Evolutionary conservation across 1,284 basidiomycete species (phyloP).

Genomic region (Quambalaria eucalypti): DNA sequence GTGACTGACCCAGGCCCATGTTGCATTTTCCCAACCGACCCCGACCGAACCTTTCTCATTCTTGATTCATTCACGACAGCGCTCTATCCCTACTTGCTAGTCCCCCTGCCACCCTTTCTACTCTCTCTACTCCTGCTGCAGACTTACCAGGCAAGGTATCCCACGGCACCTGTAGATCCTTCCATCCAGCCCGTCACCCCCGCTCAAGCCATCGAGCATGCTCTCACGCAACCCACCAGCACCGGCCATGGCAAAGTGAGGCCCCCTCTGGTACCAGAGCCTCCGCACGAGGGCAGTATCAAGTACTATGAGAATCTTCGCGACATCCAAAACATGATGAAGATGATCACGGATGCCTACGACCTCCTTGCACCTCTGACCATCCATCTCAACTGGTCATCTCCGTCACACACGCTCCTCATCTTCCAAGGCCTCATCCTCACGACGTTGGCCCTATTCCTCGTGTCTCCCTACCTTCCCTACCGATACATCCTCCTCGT

Average conservation of each 20-base stretch:
- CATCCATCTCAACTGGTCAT: conserved; percentile 46
- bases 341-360: conserved; percentile 42
- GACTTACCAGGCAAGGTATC: conserved; percentile 27
- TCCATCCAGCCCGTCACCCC: conserved; percentile 5
- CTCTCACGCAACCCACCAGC: conserved; percentile 7
- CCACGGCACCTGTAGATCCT: conserved; percentile 7
- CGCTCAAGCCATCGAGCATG: conserved; percentile 6
- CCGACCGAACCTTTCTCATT: no score
- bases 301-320: conserved; percentile 43
- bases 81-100: conserved; percentile 35
- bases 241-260: conserved; percentile 9
- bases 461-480: conserved; percentile 38
- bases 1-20: not conserved
- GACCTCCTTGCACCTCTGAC: conserved; percentile 37
- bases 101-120: conserved; percentile 32
- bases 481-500: conserved; percentile 33
- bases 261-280: conserved; percentile 34
- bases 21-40: no score
- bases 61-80: no score
- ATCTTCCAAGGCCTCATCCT: conserved; percentile 38
- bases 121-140: conserved; percentile 36
- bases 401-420: conserved; percentile 33
- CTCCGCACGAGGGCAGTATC: conserved; percentile 39
- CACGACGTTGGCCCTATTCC: conserved; percentile 31
- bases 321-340: conserved; percentile 48